Evolutionary conservation across 495 filamentous ascomycete genomes (phyloP).

Genomic region (Talaromyces thailandensis): DNA sequence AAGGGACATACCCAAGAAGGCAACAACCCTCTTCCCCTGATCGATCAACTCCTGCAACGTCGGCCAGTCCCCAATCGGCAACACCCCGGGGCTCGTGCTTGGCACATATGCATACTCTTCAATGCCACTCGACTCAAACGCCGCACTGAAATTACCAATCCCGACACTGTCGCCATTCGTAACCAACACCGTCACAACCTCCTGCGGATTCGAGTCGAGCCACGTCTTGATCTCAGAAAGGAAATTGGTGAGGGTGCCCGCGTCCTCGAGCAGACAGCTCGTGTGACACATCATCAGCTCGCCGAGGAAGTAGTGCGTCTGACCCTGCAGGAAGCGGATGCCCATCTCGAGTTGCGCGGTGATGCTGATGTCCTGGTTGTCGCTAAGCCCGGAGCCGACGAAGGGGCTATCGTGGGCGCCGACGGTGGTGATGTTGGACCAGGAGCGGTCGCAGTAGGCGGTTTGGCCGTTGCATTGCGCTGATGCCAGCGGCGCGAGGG

Average conservation of each 20-base stretch:
- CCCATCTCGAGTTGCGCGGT: conserved; percentile 58
- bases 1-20: conserved; percentile 42
- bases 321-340: conserved; percentile 59
- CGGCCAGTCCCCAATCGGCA: conserved; percentile 46
- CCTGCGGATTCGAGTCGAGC: conserved; percentile 56
- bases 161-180: conserved; percentile 54
- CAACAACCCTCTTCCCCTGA: conserved; percentile 49
- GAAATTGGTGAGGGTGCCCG: conserved; percentile 48
- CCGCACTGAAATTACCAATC: conserved; percentile 38
- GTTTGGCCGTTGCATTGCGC: conserved; percentile 56
- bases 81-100: conserved; percentile 13
- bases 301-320: conserved; percentile 47
- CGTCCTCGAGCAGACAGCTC: conserved; percentile 54
- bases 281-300: conserved; percentile 58
- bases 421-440: conserved; percentile 59
- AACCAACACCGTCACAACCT: conserved; percentile 61
- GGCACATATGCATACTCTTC: conserved; percentile 50
- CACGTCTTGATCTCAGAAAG: conserved; percentile 50
- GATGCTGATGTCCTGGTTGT: conserved; percentile 60
- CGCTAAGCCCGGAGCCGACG: conserved; percentile 47
- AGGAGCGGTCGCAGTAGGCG: conserved; percentile 48
- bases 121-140: conserved; percentile 47
- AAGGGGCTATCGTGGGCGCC: conserved; percentile 65
- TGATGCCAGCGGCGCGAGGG: neutral
- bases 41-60: conserved; percentile 53